Evolutionary conservation across 768 basidiomycete species (phyloP).

Genomic region (Pleurotus giganteus): DNA sequence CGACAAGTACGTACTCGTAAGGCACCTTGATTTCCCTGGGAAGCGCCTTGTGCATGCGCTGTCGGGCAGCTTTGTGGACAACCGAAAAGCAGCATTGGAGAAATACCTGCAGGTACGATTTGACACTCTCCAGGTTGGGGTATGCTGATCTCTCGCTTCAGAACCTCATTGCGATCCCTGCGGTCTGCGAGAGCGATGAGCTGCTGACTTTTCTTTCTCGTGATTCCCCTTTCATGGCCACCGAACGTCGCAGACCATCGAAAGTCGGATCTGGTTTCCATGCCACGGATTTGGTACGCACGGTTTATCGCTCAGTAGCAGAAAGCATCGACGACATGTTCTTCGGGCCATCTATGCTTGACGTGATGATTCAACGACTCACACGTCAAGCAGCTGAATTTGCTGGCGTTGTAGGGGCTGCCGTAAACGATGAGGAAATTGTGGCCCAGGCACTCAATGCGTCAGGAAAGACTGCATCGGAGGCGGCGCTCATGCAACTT

Average conservation of each 20-base stretch:
- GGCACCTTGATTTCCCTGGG: slow-evolving; percentile 84
- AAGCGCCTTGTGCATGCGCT: slow-evolving; percentile 90
- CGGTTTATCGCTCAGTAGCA: slow-evolving; percentile 87
- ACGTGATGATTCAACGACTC: slow-evolving; percentile 89
- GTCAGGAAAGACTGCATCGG: slow-evolving; percentile 61
- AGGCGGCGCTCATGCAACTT: slow-evolving; percentile 70
- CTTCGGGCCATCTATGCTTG: slow-evolving; percentile 93
- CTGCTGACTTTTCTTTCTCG: slow-evolving; percentile 85
- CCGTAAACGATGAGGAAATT: slow-evolving; percentile 79
- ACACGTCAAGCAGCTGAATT: slow-evolving; percentile 89
- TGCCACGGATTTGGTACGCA: slow-evolving; percentile 76
- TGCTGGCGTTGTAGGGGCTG: slow-evolving; percentile 77
- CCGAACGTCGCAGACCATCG: slow-evolving; percentile 35
- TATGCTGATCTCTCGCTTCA: slow-evolving; percentile 26
- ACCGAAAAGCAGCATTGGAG: slow-evolving; percentile 74
- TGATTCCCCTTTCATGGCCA: slow-evolving; percentile 77
- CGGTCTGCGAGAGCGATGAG: slow-evolving; percentile 80
- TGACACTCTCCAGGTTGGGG: background rate
- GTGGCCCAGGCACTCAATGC: slow-evolving; percentile 77
- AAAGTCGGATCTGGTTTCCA: slow-evolving; percentile 51
- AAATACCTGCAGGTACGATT: slow-evolving; percentile 81
- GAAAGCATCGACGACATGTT: slow-evolving; percentile 97
- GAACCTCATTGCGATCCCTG: slow-evolving; percentile 71
- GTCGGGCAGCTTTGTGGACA: slow-evolving; percentile 86
- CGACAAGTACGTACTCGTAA: slow-evolving; percentile 67